A percentile compares a stretch with the other conserved stretches of the same genome.
Evolutionary conservation across 1,284 basidiomycete species (phyloP).

Genomic region (Melampsora larici-populina): DNA sequence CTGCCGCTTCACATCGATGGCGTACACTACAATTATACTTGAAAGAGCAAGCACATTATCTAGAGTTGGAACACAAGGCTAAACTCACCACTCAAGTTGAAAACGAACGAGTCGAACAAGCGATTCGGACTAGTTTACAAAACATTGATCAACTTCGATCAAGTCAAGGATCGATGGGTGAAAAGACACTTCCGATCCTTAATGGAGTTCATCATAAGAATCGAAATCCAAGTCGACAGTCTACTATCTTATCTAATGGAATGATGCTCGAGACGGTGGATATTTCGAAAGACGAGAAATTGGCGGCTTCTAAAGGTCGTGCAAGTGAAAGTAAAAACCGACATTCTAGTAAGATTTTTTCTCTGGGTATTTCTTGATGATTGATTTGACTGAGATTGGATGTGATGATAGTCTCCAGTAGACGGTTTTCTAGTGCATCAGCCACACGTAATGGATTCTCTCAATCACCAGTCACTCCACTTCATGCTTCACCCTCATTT

Average conservation of each 20-base stretch:
- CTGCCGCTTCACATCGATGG: conserved; percentile 59
- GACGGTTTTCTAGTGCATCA: conserved; percentile 9
- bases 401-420: conserved; percentile 9
- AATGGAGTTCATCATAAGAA: conserved; percentile 56
- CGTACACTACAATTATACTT: conserved; percentile 59
- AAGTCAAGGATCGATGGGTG: conserved; percentile 42
- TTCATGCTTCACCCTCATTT: not conserved
- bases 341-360: conserved; percentile 1
- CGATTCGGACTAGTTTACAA: conserved; percentile 45
- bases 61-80: conserved; percentile 55
- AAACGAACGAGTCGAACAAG: conserved; percentile 46
- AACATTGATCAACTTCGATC: conserved; percentile 45
- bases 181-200: conserved; percentile 50
- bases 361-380: not conserved
- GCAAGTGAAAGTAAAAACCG: conserved; percentile 12
- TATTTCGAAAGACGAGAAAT: conserved; percentile 72
- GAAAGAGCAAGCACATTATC: conserved; percentile 57
- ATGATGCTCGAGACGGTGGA: conserved; percentile 80
- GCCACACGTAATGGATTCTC: not conserved
- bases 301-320: conserved; percentile 54
- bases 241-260: conserved; percentile 75
- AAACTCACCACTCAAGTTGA: conserved; percentile 42
- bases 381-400: not conserved
- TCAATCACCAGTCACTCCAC: conserved; percentile 10
- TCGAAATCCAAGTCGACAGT: conserved; percentile 68